Base-by-base conservation (phyloP, 2,329 filamentous ascomycete genomes). In the Pleomassaria siparia region DNA sequence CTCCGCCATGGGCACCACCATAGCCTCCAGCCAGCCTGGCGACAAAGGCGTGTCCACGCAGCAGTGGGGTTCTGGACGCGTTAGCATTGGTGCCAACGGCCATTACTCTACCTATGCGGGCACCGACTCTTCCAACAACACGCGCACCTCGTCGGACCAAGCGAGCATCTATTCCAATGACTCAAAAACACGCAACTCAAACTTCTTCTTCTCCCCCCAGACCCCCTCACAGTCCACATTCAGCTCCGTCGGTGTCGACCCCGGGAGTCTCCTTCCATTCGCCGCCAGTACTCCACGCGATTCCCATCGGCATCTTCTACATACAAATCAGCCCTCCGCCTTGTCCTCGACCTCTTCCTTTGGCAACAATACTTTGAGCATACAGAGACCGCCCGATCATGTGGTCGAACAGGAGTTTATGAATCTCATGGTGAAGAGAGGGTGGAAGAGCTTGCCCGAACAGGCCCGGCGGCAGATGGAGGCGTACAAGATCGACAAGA, bases 401-500 rank as follows among this genome's bases (percentile, higher is more conserved):
- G 76, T 95, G 12, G 88, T 96, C 37, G 90, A 97, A 67, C 85
- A 91, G 64, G 89, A 96, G 77, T 97, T 97, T 65, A 79, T 91
- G 63, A 86, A 90, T 43, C 76, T 99, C 56, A 97, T 99, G 94
- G 89, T 95, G 65, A 96, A 96, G 74, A 84, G 94, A 74, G 94
- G 92, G 56, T 97, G 91, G 89, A 94, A 96, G 74, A 95, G 95
- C 71, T 77, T 99, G 55, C 94, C 94, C 4, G 94, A 99, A 66
- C 90, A 96, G 74, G 94, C 94, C 24, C 84, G 88, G 59, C 82
- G 92, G 52, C 94, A 97, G 76, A 97, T 99, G 92, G 83, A 94
- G 73, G 91, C 91, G 29, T 97, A 99, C 69, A 89, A 91, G 12
- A 83, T 94, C 8, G 83, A 86, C 55, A 97, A 97, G 79, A 99